Base-by-base conservation (phyloP, 257 asterid species). In the Solanum virginianum region DNA sequence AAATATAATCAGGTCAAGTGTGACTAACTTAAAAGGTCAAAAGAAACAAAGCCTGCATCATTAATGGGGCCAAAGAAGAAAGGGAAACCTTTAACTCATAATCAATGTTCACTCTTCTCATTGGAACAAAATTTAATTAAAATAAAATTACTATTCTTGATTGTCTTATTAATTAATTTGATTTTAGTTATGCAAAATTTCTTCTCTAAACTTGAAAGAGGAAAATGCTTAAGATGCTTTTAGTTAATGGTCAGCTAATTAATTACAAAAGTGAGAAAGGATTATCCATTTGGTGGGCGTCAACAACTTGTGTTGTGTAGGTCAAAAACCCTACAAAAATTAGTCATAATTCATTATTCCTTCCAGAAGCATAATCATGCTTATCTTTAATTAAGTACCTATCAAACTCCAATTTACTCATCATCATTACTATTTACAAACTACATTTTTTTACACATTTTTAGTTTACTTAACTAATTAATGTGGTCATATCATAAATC, bases 291-390 rank as follows among this genome's bases (percentile, higher is more conserved):
- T 80, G 81, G 81, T 74, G 81, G 81, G 60, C 43, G 59, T 74
- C 60, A 74, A 60, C 29, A 88, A 77, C 75, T 80, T 86, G 91
- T 97, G 98, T 91, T 90, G 90, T 96, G 97, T 93, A 84, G 97
- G 90, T 93, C 81, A 93, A 97, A 92, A 84, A 85, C 71, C 79
- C 57, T 71, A 79, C 79, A 70, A 70, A 39, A 39, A 80, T 88
- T 89, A 87, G 88, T 88, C 93, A 85, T 88, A 87, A 86, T 87
- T 47, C 54, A 59, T 43, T 47, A 15, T 55, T 49, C 91, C 80
- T 85, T 66, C 49, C 26, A 83, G 89, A 91, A 90, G 84, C 92
- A 90, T 79, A 82, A 81, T 90, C 87, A 87, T 85, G 70, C 59
- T 69, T 82, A 62, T 69, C 91, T 88, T 88, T 87, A 88, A 77